Percentiles rank a stretch among this genome's conserved stretches.
Evolutionary conservation across 306 rosid genomes (phyloP).

Genomic region (Delonix regia): DNA sequence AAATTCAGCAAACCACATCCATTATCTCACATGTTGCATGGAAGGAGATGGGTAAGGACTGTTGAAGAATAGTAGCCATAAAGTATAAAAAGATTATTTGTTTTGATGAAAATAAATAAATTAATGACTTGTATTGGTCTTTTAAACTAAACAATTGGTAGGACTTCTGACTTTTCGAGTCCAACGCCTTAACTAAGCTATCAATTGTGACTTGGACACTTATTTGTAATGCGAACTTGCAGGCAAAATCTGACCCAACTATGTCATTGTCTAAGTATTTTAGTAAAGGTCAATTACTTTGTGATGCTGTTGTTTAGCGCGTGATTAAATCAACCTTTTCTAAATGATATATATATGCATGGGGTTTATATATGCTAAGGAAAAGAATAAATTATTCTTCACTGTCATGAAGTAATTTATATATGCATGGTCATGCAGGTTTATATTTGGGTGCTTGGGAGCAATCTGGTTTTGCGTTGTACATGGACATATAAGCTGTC

Average conservation of each 20-base stretch:
- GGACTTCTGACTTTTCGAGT: neutral
- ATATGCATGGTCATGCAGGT: constrained; percentile 62
- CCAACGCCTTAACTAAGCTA: neutral
- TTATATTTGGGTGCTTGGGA: constrained; percentile 87
- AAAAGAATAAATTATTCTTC: constrained; percentile 22
- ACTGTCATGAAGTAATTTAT: constrained; percentile 27
- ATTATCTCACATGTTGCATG: constrained; percentile 54
- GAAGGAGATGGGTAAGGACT: constrained; percentile 66
- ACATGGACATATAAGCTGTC: constrained; percentile 99
- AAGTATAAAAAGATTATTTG: neutral
- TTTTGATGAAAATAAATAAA: neutral
- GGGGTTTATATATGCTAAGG: constrained; percentile 4
- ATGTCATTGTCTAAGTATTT: too few species aligned
- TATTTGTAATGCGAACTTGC: constrained; percentile 3
- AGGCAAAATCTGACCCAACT: neutral
- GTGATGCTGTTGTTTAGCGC: neutral
- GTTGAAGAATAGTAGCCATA: neutral
- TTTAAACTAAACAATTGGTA: constrained; percentile 3
- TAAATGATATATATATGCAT: neutral
- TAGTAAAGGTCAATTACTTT: neutral
- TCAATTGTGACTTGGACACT: neutral
- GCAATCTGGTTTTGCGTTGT: constrained; percentile 92
- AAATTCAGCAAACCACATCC: constrained; percentile 56
- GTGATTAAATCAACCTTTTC: neutral
- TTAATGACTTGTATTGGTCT: neutral